A percentile compares a stretch with the other conserved stretches of the same genome.
Evolutionary conservation across 495 filamentous ascomycete genomes (phyloP).

Genomic region (Neurospora sp.): DNA sequence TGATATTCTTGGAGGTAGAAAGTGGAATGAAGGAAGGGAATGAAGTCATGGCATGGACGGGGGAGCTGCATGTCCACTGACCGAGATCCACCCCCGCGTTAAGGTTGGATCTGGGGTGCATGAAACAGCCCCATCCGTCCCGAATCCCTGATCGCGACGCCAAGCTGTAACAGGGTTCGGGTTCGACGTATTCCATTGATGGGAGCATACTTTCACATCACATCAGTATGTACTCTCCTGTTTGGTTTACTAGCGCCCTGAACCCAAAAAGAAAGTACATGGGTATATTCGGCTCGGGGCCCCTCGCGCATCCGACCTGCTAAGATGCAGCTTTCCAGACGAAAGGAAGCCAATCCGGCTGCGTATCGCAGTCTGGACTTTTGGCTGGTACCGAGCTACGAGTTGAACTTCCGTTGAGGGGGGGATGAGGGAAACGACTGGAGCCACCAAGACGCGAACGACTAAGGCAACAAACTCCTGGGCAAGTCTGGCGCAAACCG

Average conservation of each 20-base stretch:
- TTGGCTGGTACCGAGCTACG: not conserved
- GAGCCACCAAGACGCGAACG: not conserved
- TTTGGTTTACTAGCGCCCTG: not conserved
- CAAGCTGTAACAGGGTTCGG: not conserved
- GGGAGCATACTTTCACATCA: not conserved
- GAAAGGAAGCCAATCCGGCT: not conserved
- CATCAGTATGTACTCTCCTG: not conserved
- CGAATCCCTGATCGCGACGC: not conserved
- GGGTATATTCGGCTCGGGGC: not conserved
- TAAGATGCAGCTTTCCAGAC: not conserved
- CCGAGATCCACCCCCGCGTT: not conserved
- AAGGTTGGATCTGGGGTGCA: not conserved
- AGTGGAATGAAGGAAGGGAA: not conserved
- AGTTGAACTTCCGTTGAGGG: not conserved
- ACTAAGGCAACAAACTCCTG: not conserved
- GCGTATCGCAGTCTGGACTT: not conserved
- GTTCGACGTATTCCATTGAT: not conserved
- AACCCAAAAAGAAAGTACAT: not conserved
- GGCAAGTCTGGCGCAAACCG: not conserved
- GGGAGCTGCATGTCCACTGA: not conserved
- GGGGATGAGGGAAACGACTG: not conserved
- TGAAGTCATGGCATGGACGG: not conserved
- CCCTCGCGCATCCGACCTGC: not conserved
- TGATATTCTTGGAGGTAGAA: not conserved
- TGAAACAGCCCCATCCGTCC: not conserved